phyloP scores from a whole-genome alignment of 2,329 filamentous ascomycete species.

The Camillea tinctor region DNA sequence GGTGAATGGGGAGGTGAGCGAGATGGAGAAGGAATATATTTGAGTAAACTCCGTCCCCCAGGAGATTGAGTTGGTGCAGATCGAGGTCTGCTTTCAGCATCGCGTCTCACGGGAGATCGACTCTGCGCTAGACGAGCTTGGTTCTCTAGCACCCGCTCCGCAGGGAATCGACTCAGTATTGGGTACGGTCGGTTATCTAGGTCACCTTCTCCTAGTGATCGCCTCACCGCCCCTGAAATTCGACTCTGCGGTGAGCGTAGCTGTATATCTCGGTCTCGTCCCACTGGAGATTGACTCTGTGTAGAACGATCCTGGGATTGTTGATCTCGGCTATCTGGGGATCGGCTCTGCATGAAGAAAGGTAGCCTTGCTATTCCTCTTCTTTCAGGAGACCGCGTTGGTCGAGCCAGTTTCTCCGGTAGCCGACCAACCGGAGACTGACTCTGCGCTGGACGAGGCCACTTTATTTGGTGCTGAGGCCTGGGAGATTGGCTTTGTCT shows the following conservation, averaged over 20 bases:
- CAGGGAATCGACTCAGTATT: not conserved
- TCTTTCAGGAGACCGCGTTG: not conserved
- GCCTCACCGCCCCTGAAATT: not conserved
- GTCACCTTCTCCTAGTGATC: not conserved
- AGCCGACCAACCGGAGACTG: not conserved
- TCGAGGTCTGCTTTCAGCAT: not conserved
- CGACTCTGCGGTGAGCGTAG: not conserved
- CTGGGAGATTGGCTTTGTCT: not conserved
- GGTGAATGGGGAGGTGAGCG: not conserved
- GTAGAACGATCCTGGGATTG: not conserved
- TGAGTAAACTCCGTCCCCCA: not conserved
- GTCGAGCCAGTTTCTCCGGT: not conserved
- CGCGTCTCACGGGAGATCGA: not conserved
- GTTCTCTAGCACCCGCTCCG: not conserved
- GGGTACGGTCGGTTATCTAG: not conserved
- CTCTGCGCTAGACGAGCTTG: not conserved
- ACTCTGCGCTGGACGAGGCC: not conserved
- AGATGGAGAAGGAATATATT: not conserved
- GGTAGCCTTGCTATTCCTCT: not conserved
- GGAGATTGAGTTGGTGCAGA: not conserved
- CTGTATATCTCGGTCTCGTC: not conserved
- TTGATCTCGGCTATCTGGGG: not conserved
- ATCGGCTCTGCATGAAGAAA: not conserved
- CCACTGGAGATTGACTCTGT: constrained; percentile 14
- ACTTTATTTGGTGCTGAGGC: not conserved